Base-by-base conservation (phyloP, 257 asterid genomes). In the Gynochthodes officinalis region DNA sequence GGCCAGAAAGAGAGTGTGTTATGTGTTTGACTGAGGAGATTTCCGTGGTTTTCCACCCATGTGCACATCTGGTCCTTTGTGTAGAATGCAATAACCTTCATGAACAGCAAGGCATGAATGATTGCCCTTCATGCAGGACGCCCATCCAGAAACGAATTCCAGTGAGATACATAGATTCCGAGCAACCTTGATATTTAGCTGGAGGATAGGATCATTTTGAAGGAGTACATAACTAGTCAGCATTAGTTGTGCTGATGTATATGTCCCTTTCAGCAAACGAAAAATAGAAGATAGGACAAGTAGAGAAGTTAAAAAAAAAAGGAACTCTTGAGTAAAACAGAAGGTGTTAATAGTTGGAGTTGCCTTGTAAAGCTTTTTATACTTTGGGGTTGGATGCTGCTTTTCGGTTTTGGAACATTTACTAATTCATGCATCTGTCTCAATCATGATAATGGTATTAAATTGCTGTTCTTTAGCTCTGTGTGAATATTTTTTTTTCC, bases 41-140 rank as follows among this genome's bases (percentile, higher is more conserved):
- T 28, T 78, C 89, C 0, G 93, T 93, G 74, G 88, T 91, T 42
- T 93, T 93, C 80, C 64, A 88, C 69, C 98, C 98, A 0, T 93
- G 98, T 70, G 84, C 91, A 1, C 98, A 93, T 77, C 96, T 88
- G 83, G 89, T 91, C 68, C 87, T 93, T 19, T 93, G 98, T 37
- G 68, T 49, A 12, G 48, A 78, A n/a, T 93, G 98, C 90, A 93
- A 67, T 40, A 55, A 7, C 7, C 85, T 59, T 13, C 96, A 83
- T 74, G 86, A 83, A 63, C 85, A 85, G 86, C 80, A 84, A 75
- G 93, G 93, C 33, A 85, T 89, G 93, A 69, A 57, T 0, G 96
- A 88, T 18, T 92, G 97, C 69, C 97, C 96, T 25, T 92, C 96
- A 42, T 92, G 96, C 80, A 84, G 97, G 87, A 73, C 92, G 0